Evolutionary conservation across 129 eudicot genomes (phyloP).

Genomic region (Escallonia herrerae): DNA sequence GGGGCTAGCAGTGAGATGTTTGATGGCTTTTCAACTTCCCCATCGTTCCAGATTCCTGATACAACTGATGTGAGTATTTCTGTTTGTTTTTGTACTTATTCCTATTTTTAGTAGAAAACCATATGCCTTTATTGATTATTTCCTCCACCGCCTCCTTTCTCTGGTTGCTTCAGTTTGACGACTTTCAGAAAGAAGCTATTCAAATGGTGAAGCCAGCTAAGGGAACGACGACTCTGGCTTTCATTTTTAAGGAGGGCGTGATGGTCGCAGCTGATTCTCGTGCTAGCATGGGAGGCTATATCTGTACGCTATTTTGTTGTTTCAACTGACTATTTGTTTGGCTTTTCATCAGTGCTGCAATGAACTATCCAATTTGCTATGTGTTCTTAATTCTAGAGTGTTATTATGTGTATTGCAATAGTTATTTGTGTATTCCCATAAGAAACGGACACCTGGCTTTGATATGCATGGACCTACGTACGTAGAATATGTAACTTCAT

Average conservation of each 20-base stretch:
- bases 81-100: background rate
- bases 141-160: background rate
- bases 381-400: too few species aligned
- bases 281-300: slow-evolving; percentile 99
- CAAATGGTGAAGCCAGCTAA: slow-evolving; percentile 97
- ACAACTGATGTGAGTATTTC: slow-evolving; percentile 58
- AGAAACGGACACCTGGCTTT: too few species aligned
- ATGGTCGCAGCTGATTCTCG: slow-evolving; percentile 98
- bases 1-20: slow-evolving; percentile 28
- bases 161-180: slow-evolving; percentile 62
- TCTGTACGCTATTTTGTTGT: slow-evolving; percentile 36
- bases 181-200: slow-evolving; percentile 78
- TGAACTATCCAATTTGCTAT: background rate
- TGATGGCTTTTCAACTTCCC: slow-evolving; percentile 47
- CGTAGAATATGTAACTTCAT: too few species aligned
- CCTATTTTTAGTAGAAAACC: background rate
- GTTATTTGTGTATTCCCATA: too few species aligned
- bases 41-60: slow-evolving; percentile 57
- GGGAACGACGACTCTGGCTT: slow-evolving; percentile 94
- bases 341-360: background rate
- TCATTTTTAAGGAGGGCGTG: slow-evolving; percentile 83
- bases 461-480: too few species aligned
- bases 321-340: slow-evolving; percentile 5
- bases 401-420: too few species aligned
- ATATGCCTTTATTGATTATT: background rate